Evolutionary conservation across 1,284 basidiomycete species (phyloP).

Genomic region (Vanrija sp.): DNA sequence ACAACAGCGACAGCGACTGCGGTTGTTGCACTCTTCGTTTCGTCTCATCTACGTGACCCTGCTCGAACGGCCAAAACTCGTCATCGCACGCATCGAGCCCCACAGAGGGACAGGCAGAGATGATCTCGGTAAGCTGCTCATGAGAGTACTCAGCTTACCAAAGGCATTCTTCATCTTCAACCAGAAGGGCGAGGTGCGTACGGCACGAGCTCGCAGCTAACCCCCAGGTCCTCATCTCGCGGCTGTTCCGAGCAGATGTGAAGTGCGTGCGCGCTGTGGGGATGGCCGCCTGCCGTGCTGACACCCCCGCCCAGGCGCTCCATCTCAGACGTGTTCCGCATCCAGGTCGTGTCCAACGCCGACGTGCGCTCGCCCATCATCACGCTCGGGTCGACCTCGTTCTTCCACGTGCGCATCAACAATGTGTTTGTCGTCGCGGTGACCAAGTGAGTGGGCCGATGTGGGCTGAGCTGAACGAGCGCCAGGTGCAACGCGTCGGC

Average conservation of each 20-base stretch:
- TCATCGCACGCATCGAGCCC: not conserved
- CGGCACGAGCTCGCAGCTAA: slow-evolving; percentile 1
- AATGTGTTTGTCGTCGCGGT: slow-evolving; percentile 93
- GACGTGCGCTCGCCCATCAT: slow-evolving; percentile 96
- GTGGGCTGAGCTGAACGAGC: not conserved
- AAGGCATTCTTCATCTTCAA: slow-evolving; percentile 98
- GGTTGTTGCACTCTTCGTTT: not conserved
- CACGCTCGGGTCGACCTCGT: slow-evolving; percentile 93
- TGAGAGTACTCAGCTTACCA: not conserved
- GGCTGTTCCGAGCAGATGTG: slow-evolving; percentile 87
- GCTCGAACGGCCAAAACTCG: not conserved
- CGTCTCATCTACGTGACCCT: too few species aligned
- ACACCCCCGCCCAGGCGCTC: slow-evolving; percentile 64
- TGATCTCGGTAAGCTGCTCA: slow-evolving; percentile 36
- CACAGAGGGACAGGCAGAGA: slow-evolving; percentile 13
- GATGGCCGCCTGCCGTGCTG: not conserved
- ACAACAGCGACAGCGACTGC: not conserved
- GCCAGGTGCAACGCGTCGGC: slow-evolving; percentile 89
- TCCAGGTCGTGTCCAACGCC: slow-evolving; percentile 96
- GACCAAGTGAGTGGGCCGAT: slow-evolving; percentile 66
- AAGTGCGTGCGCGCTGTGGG: slow-evolving; percentile 59
- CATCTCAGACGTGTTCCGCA: slow-evolving; percentile 95
- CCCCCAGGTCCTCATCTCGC: slow-evolving; percentile 80
- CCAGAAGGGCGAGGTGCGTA: slow-evolving; percentile 85
- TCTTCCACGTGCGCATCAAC: slow-evolving; percentile 94